phyloP scores from a whole-genome alignment of 257 asterid genomes.

The Oldenlandia corymbosa region DNA sequence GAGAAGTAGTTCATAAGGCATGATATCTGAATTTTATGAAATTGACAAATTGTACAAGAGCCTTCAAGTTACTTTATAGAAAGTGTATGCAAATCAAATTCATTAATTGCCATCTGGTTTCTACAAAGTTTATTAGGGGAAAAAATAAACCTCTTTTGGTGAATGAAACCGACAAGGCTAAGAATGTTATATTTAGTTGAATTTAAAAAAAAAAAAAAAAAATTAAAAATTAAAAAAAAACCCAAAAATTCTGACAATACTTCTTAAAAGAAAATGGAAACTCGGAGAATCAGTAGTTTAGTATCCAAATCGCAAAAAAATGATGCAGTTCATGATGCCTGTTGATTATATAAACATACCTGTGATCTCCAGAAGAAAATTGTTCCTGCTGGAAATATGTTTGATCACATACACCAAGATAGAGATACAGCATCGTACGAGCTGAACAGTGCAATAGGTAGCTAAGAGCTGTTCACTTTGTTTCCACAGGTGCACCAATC shows the following conservation, averaged over 20 bases:
- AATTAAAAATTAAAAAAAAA: no score
- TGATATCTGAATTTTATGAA: not conserved
- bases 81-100: not conserved
- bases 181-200: no score
- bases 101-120: not conserved
- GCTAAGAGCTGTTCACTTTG: not conserved
- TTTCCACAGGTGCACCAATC: constrained; percentile 79
- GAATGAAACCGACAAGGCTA: no score
- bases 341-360: not conserved
- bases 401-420: not conserved
- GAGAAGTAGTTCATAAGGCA: not conserved
- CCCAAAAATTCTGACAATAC: not conserved
- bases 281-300: not conserved
- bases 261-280: not conserved
- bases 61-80: not conserved
- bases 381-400: not conserved
- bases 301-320: not conserved
- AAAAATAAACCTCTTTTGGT: not conserved
- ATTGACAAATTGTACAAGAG: not conserved
- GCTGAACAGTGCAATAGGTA: not conserved
- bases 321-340: not conserved
- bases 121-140: not conserved
- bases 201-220: no score
- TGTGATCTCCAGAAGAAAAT: not conserved
- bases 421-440: not conserved